Evolutionary conservation across 2,329 filamentous ascomycete genomes (phyloP).

Genomic region (Talaromyces sp.): DNA sequence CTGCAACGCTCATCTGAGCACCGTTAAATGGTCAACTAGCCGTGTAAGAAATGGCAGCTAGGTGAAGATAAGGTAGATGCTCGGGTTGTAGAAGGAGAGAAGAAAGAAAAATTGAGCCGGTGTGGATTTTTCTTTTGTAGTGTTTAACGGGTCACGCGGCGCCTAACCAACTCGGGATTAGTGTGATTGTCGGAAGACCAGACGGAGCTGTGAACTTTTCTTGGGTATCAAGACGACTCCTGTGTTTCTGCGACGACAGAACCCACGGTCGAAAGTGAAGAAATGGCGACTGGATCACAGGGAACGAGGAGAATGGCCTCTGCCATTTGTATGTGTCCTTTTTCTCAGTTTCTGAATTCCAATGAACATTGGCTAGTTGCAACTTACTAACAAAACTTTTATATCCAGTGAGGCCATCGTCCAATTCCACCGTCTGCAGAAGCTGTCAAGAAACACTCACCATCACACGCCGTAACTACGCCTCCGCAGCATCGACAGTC

Average conservation of each 20-base stretch:
- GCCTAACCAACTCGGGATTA: conserved; percentile 28
- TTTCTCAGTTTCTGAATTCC: background rate
- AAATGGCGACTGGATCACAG: conserved; percentile 42
- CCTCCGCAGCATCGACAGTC: conserved; percentile 35
- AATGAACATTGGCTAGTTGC: background rate
- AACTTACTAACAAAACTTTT: conserved; percentile 18
- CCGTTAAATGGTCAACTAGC: conserved; percentile 86
- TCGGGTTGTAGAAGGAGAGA: conserved; percentile 48
- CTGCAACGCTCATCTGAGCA: conserved; percentile 81
- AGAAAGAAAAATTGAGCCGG: conserved; percentile 24
- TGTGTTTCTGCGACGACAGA: conserved; percentile 20
- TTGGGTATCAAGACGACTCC: conserved; percentile 19
- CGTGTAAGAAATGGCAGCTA: conserved; percentile 62
- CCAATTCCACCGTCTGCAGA: conserved; percentile 42
- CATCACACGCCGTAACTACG: conserved; percentile 38
- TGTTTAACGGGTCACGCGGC: conserved; percentile 25
- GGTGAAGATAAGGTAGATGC: conserved; percentile 95
- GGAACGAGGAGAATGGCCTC: conserved; percentile 39
- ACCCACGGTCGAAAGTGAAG: conserved; percentile 14
- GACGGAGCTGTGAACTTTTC: conserved; percentile 35
- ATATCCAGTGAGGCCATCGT: conserved; percentile 27
- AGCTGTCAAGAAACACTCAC: conserved; percentile 43
- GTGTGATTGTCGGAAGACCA: conserved; percentile 19
- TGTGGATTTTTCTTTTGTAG: conserved; percentile 21
- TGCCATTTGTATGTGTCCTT: conserved; percentile 34